A percentile compares a stretch with the other conserved stretches of the same genome.
These are phyloP conservation scores for Ceratobasidium sp. DNA, from an alignment of 1,284 basidiomycete genomes.

Conservation along the genomic window DNA sequence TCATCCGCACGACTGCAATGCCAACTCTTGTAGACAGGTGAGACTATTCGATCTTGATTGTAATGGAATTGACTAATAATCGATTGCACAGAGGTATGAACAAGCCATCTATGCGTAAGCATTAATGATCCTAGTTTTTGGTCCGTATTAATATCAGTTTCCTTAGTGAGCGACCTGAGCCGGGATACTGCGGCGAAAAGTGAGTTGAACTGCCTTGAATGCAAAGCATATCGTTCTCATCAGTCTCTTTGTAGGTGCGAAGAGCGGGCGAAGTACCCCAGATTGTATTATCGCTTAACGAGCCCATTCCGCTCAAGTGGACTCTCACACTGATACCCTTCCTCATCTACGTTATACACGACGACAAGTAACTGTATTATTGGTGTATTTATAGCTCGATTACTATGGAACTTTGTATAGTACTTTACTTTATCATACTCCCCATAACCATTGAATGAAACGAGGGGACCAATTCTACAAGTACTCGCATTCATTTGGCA, in stretches of 20 bases:
- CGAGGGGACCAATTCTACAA: background rate
- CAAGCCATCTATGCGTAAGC: slow-evolving; percentile 27
- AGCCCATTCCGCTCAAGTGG: background rate
- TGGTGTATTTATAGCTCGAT: no score
- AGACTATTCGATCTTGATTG: background rate
- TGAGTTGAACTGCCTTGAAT: background rate
- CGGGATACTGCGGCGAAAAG: slow-evolving; percentile 37
- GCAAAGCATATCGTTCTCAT: background rate
- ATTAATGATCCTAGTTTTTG: background rate
- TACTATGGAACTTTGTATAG: background rate
- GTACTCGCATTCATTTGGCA: slow-evolving; percentile 3
- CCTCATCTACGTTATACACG: no score
- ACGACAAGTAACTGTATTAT: no score
- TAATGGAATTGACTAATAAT: background rate
- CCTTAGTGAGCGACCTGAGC: slow-evolving; percentile 13
- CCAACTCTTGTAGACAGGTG: slow-evolving; percentile 22
- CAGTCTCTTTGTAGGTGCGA: background rate
- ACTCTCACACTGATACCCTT: no score
- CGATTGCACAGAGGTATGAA: slow-evolving; percentile 7
- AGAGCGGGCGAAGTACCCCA: background rate
- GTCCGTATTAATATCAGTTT: background rate
- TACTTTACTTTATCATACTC: background rate
- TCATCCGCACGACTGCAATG: slow-evolving; percentile 21
- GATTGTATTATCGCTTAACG: background rate
- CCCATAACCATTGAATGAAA: background rate